These are phyloP conservation scores for Chalaropsis ovoidea DNA, from an alignment of 2,329 filamentous ascomycete genomes.

Conservation along the genomic window DNA sequence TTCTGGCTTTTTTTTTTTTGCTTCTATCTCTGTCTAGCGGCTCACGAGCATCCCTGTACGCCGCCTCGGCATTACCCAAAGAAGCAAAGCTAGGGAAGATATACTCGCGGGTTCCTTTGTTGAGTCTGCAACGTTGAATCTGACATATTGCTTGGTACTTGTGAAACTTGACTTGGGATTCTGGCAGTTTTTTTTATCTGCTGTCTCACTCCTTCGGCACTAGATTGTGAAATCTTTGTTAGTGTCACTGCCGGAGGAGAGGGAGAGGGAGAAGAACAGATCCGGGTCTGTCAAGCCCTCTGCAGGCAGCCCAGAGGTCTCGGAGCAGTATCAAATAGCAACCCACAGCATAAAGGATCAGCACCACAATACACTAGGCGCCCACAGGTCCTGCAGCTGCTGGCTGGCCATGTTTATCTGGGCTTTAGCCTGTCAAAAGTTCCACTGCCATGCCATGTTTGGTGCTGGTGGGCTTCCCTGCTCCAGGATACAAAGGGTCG, in stretches of 20 bases:
- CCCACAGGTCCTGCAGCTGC: background rate
- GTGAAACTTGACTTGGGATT: background rate
- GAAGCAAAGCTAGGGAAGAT: background rate
- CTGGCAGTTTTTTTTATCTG: background rate
- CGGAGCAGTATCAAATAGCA: background rate
- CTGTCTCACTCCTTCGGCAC: background rate
- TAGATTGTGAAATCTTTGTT: background rate
- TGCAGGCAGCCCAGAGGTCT: no score
- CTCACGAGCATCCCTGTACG: background rate
- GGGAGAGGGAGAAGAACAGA: no score
- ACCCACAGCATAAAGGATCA: background rate
- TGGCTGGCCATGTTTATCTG: background rate
- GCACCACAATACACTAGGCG: background rate
- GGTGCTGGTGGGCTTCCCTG: background rate
- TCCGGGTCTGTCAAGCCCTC: no score
- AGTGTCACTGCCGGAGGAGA: background rate
- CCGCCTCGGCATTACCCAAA: background rate
- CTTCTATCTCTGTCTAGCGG: background rate
- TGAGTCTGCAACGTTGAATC: constrained; percentile 11
- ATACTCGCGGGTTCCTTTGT: constrained; percentile 10
- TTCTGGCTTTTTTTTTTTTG: background rate
- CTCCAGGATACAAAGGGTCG: background rate
- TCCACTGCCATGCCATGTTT: background rate
- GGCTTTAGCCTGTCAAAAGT: constrained; percentile 8
- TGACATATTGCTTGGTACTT: background rate